phyloP scores from a whole-genome alignment of 495 filamentous ascomycete species.

The Talaromyces ruber region DNA sequence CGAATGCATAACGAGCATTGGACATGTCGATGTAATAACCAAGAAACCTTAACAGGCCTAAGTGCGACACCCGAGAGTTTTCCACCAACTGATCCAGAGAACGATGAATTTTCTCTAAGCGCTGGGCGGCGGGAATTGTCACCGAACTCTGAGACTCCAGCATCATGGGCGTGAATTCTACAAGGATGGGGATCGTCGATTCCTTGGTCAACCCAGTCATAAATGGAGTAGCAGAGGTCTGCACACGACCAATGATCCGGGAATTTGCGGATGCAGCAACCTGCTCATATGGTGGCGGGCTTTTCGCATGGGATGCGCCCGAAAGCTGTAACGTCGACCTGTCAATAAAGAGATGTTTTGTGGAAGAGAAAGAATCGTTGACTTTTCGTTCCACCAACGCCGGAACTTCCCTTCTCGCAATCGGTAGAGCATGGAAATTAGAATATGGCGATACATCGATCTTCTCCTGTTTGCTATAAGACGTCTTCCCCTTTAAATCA shows the following conservation, averaged over 20 bases:
- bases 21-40: constrained; percentile 81
- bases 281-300: constrained; percentile 38
- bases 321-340: constrained; percentile 35
- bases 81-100: constrained; percentile 37
- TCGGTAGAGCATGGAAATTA: constrained; percentile 11
- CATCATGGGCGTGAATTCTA: constrained; percentile 40
- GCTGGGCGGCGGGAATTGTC: constrained; percentile 16
- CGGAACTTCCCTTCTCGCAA: constrained; percentile 9
- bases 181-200: constrained; percentile 31
- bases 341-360: constrained; percentile 30
- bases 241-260: constrained; percentile 37
- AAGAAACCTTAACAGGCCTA: constrained; percentile 61
- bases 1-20: constrained; percentile 67
- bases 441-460: constrained; percentile 13
- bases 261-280: constrained; percentile 36
- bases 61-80: constrained; percentile 46
- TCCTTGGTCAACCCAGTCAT: constrained; percentile 24
- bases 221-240: constrained; percentile 30
- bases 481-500: not conserved
- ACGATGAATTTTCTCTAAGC: constrained; percentile 32
- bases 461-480: constrained; percentile 1
- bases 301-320: constrained; percentile 33
- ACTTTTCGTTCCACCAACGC: constrained; percentile 10
- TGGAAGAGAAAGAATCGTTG: constrained; percentile 10
- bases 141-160: constrained; percentile 22